Base-by-base conservation (phyloP, 164 flowering plant genomes). In the Chloranthus sessilifolius region DNA sequence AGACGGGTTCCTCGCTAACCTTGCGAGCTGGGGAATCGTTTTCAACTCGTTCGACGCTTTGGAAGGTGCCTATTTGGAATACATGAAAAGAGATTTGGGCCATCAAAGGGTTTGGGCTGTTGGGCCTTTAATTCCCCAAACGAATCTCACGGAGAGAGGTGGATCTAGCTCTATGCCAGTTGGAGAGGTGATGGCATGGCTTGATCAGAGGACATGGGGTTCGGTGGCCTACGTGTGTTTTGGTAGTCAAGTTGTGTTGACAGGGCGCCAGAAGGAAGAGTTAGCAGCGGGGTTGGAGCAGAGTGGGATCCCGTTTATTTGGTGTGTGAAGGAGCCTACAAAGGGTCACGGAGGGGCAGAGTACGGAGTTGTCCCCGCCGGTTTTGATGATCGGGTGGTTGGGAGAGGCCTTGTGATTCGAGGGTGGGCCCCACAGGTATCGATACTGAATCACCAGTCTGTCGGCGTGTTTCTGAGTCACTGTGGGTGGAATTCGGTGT, bases 401-500 rank as follows among this genome's bases (percentile, higher is more conserved):
- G 46, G 47, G 1, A 69, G 76, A 16, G 87, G 87, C 16, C 27
- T 81, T 65, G 58, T 71, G 8, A 67, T 81, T 36, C 58, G 33
- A 1, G 89, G 85, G 7, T 82, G 89, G 89, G 85, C 83, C 2
- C 89, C 89, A 16, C 85, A 82, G 47, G 37, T 80, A 51, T n/a
- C 67, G 61, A 80, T 80, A 15, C 63, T 82, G 63, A 77, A 77
- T 60, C 89, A 82, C 52, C 68, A 71, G n/a, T 73, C 85, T 0
- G 70, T 69, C 4, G 82, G 73, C 0, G 80, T 76, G 15, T 78
- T 78, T 55, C 8, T 81, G 39, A 17, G 24, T n/a, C 47, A 43
- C 26, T 43, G 47, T 14, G 47, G 47, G 24, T 43, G 47, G 47
- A 43, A 43, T 14, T 43, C 47, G 26, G 22, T 21, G 1, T n/a